Evolutionary conservation across 441 rosid genomes (phyloP).

Genomic region (Populus tomentosa): DNA sequence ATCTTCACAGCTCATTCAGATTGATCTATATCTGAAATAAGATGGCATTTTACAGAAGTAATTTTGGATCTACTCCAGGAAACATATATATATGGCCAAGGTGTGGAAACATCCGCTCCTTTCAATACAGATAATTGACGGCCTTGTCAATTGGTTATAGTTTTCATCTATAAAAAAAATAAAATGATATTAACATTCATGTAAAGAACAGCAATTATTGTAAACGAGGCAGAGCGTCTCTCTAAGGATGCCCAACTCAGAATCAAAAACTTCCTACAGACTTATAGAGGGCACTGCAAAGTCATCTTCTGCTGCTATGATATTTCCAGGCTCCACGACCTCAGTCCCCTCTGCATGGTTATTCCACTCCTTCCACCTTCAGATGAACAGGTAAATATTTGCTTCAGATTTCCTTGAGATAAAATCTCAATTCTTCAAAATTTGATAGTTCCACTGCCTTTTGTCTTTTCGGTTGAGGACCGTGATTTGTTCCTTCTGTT

Average conservation of each 20-base stretch:
- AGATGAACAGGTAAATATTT: constrained; percentile 20
- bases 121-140: neutral
- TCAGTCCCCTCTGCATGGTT: constrained; percentile 17
- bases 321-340: constrained; percentile 20
- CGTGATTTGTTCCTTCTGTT: neutral
- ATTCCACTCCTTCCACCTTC: constrained; percentile 24
- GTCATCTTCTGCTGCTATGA: constrained; percentile 29
- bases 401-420: neutral
- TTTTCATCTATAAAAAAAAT: neutral
- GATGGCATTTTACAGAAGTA: too few species aligned
- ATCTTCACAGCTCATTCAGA: too few species aligned
- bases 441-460: neutral
- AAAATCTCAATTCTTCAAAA: neutral
- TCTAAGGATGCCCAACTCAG: constrained; percentile 8
- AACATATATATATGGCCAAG: too few species aligned
- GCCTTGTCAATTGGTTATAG: neutral
- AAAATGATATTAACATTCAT: neutral
- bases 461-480: too few species aligned
- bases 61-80: too few species aligned
- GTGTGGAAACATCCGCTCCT: too few species aligned
- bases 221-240: constrained; percentile 1
- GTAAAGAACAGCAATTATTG: constrained; percentile 4
- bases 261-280: neutral
- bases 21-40: too few species aligned
- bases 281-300: constrained; percentile 4